Conservation (phyloP, 306 rosid genomes). For the Parietaria judaica region DNA sequence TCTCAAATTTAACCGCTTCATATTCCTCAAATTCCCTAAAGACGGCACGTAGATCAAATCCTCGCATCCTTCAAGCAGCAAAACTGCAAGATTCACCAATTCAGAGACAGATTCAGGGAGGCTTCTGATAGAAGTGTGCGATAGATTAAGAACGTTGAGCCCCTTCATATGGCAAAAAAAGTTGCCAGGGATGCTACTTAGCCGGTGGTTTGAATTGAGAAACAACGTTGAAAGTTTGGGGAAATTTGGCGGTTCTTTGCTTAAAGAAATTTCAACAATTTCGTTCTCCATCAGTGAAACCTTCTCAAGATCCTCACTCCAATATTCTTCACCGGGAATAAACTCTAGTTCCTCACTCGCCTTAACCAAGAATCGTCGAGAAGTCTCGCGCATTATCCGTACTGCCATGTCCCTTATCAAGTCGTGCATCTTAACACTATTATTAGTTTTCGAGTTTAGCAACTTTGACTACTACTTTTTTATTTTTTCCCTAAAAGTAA, state of each 20-base stretch:
- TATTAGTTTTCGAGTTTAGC: too few species aligned
- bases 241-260: not conserved
- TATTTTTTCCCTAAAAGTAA: too few species aligned
- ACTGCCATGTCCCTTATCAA: slow-evolving; percentile 8
- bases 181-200: not conserved
- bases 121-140: not conserved
- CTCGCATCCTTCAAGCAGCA: not conserved
- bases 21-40: not conserved
- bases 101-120: not conserved
- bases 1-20: not conserved
- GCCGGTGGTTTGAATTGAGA: not conserved
- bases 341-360: not conserved
- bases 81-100: not conserved
- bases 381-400: not conserved
- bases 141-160: slow-evolving; percentile 2
- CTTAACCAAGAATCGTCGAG: not conserved
- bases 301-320: slow-evolving; percentile 3
- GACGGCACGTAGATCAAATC: not conserved
- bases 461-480: too few species aligned
- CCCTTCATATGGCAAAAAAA: not conserved
- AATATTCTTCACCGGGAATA: not conserved
- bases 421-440: slow-evolving; percentile 19
- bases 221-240: slow-evolving; percentile 10
- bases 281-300: slow-evolving; percentile 10
- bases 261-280: not conserved